A percentile compares a stretch with the other conserved stretches of the same genome.
These are phyloP conservation scores for Scedosporium minutisporum DNA, from an alignment of 2,329 filamentous ascomycete species.

Conservation along the genomic window DNA sequence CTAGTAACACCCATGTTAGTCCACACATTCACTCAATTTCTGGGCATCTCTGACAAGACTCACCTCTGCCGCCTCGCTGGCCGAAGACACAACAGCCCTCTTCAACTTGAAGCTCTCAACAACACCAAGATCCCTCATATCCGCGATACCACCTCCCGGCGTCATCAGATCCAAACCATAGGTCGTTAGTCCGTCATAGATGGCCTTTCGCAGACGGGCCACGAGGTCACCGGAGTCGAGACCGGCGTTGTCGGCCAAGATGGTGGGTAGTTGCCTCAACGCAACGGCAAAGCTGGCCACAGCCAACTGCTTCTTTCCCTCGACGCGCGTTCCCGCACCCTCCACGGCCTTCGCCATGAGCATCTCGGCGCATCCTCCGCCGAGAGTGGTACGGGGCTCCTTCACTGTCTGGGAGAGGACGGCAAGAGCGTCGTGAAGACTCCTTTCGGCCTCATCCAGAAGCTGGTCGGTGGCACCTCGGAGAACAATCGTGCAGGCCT, in stretches of 20 bases:
- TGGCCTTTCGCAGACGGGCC: slow-evolving; percentile 79
- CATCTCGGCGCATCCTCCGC: slow-evolving; percentile 96
- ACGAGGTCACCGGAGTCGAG: slow-evolving; percentile 93
- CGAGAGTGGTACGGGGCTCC: slow-evolving; percentile 87
- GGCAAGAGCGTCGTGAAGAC: slow-evolving; percentile 88
- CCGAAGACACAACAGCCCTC: slow-evolving; percentile 92
- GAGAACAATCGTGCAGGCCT: slow-evolving; percentile 93
- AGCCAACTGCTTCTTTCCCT: slow-evolving; percentile 92
- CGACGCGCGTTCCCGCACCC: slow-evolving; percentile 82
- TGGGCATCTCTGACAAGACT: slow-evolving; percentile 20
- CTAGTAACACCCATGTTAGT: slow-evolving; percentile 32
- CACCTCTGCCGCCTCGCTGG: slow-evolving; percentile 93
- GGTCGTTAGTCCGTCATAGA: slow-evolving; percentile 88
- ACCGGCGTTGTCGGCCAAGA: slow-evolving; percentile 93
- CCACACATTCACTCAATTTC: not conserved
- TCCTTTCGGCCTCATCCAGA: slow-evolving; percentile 92
- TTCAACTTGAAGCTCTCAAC: slow-evolving; percentile 99
- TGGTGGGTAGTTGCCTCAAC: slow-evolving; percentile 87
- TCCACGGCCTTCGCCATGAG: slow-evolving; percentile 98
- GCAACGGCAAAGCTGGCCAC: slow-evolving; percentile 84
- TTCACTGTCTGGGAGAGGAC: slow-evolving; percentile 94
- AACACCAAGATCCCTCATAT: slow-evolving; percentile 92
- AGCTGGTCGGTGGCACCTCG: slow-evolving; percentile 95
- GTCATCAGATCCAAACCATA: slow-evolving; percentile 84
- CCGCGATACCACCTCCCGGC: slow-evolving; percentile 82